Percentiles rank a stretch among this genome's conserved stretches.
Conservation (phyloP, 1,139 yeast genomes). For the Sugiyamaella castrensis region DNA sequence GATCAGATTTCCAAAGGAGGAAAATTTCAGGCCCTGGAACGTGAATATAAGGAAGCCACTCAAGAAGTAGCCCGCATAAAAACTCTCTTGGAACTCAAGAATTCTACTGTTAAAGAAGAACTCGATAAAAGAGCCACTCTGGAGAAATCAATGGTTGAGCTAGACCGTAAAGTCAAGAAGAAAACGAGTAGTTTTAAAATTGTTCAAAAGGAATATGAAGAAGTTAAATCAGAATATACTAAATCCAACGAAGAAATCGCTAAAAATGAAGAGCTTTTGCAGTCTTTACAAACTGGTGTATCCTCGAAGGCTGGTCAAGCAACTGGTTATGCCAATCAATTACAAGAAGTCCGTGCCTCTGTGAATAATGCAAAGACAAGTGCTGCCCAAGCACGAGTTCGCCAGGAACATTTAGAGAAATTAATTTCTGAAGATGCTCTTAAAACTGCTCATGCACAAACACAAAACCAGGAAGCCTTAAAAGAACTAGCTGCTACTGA, state of each 20-base stretch:
- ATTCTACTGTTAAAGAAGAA: slow-evolving; percentile 56
- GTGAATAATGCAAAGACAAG: slow-evolving; percentile 54
- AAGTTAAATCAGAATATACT: slow-evolving; percentile 45
- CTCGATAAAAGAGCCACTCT: slow-evolving; percentile 27
- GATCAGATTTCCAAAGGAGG: slow-evolving; percentile 63
- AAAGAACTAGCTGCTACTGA: slow-evolving; percentile 47
- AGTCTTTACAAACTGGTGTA: slow-evolving; percentile 86
- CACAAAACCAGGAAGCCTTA: slow-evolving; percentile 47
- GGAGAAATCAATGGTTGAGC: slow-evolving; percentile 27
- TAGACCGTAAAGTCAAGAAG: slow-evolving; percentile 20
- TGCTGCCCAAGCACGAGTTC: slow-evolving; percentile 60
- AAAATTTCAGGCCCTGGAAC: slow-evolving; percentile 58
- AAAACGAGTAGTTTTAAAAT: slow-evolving; percentile 31
- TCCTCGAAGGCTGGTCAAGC: slow-evolving; percentile 78
- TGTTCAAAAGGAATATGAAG: slow-evolving; percentile 44
- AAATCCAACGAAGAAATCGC: slow-evolving; percentile 50
- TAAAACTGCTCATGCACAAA: slow-evolving; percentile 50
- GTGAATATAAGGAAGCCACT: slow-evolving; percentile 52
- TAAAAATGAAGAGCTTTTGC: slow-evolving; percentile 72
- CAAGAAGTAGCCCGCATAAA: slow-evolving; percentile 67
- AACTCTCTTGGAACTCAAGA: slow-evolving; percentile 58
- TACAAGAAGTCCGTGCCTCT: slow-evolving; percentile 60
- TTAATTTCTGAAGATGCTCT: slow-evolving; percentile 54
- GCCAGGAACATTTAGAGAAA: slow-evolving; percentile 53
- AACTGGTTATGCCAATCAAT: slow-evolving; percentile 76